Evolutionary conservation across 768 basidiomycete genomes (phyloP), one percentile per base, ranked within the genome.

Genomic region (Mycena olivaceomarginata): DNA sequence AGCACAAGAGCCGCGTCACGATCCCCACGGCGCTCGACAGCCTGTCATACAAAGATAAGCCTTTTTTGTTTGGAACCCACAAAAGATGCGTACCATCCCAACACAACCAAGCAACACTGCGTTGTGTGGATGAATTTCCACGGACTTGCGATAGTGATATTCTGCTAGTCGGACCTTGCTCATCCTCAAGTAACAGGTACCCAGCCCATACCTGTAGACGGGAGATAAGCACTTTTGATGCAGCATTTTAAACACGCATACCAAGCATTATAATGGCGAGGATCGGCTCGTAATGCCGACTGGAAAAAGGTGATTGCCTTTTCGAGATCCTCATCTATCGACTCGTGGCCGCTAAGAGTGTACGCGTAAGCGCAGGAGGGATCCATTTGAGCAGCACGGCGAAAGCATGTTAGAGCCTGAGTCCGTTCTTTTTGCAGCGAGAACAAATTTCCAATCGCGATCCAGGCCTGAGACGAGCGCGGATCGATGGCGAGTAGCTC

Each of bases 201-300:
- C 98, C 80, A 99, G 89, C n/a, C 98, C 98, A 85, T 99, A 99
- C 98, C 98, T 99, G 82, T 72, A 84, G 80, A 86, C 73, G 84
- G 76, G 72, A 80, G 82, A 86, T 86, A 82, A 85, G 82, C 73
- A 77, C 75, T 31, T 31, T 41, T 70, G 60, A 70, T 72, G 60
- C 72, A 78, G 80, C 67, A 81, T 60, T 68, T 16, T 16, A 77
- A 80, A 77, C 79, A 82, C 78, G 82, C 96, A 85, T 85, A 98
- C 98, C 98, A 99, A 70, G 98, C 98, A 87, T 98, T 98, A 86
- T 99, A 99, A 86, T 98, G 97, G 86, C 96, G 93, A 82, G 92
- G 88, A 88, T 99, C 97, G 74, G 95, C 94, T 86, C 96, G 93
- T 85, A 99, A 90, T 51, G 98, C 98, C 72, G 92, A 93, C 85